Base-by-base conservation (phyloP, 2,329 filamentous ascomycete genomes). In the Geosmithia putterillii region DNA sequence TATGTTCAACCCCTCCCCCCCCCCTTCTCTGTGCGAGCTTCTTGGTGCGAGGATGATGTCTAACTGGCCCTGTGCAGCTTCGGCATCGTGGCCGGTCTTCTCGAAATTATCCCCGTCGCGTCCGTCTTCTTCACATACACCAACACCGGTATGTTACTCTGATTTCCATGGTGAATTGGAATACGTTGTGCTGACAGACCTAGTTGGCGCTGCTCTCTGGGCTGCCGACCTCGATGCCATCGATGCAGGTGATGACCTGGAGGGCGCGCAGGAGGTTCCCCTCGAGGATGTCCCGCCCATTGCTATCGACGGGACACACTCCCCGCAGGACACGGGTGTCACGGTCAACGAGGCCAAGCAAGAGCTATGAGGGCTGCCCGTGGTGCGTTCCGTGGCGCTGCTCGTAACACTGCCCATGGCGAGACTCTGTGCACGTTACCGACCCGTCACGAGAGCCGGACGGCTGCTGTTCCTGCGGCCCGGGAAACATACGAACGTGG, bases 171-270 rank as follows among this genome's bases (percentile, higher is more conserved):
- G n/a, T n/a, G n/a, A n/a, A n/a, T n/a, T n/a, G n/a, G n/a, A n/a
- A n/a, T n/a, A n/a, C n/a, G n/a, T n/a, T n/a, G n/a, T n/a, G n/a
- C n/a, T n/a, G n/a, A n/a, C n/a, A n/a, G n/a, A n/a, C n/a, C n/a
- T 40, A 80, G 87, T 94, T 46, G 90, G 88, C 7, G 90, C 89
- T 43, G 90, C 90, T 7, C 66, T 96, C n/a, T 95, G 88, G 88
- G 89, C 90, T 36, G 85, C 86, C 17, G 88, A 94, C 59, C 76
- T 94, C 46, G 87, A 94, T 60, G 59, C 63, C 22, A 69, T 70
- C 51, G 64, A 67, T 44, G 67, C 28, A n/a, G n/a, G n/a, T n/a
- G n/a, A n/a, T n/a, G n/a, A n/a, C n/a, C n/a, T n/a, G n/a, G n/a
- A n/a, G n/a, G n/a, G n/a, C 28, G 3, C 28, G 10, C 6, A 32